phyloP scores from a whole-genome alignment of 345 rosid genomes.

The Brassica rapa region DNA sequence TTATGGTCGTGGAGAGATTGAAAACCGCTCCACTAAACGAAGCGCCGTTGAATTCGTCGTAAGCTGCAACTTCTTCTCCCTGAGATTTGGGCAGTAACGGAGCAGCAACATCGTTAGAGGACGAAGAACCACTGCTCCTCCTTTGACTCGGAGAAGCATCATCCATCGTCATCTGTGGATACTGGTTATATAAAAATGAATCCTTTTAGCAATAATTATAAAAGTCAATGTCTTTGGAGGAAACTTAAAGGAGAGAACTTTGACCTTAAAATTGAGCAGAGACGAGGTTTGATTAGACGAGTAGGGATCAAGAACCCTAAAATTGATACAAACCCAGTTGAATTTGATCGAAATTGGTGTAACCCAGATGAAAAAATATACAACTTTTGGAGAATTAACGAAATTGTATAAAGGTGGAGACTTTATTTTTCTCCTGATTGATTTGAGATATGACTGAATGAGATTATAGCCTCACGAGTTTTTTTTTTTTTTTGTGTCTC shows the following conservation, averaged over 20 bases:
- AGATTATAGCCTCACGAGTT: slow-evolving; percentile 30
- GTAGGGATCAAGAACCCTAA: background rate
- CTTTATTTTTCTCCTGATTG: background rate
- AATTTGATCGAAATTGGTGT: background rate
- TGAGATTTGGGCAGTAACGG: slow-evolving; percentile 62
- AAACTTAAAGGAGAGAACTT: slow-evolving; percentile 15
- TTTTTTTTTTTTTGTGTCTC: too few relatives aligned
- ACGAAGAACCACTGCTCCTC: slow-evolving; percentile 33
- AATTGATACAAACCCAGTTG: slow-evolving; percentile 18
- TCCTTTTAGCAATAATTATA: background rate
- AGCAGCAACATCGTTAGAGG: slow-evolving; percentile 41
- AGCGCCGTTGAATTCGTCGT: slow-evolving; percentile 84
- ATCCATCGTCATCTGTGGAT: slow-evolving; percentile 59
- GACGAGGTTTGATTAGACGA: background rate
- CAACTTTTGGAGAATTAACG: background rate
- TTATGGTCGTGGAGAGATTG: slow-evolving; percentile 77
- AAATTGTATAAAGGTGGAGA: background rate
- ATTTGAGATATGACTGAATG: background rate
- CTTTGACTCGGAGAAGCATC: slow-evolving; percentile 45
- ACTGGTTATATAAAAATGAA: background rate
- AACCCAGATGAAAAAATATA: background rate
- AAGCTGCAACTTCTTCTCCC: slow-evolving; percentile 54
- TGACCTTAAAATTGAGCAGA: slow-evolving; percentile 8
- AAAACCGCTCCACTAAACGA: slow-evolving; percentile 90
- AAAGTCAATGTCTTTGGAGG: background rate